Evolutionary conservation across 2,329 filamentous ascomycete genomes (phyloP).

Genomic region (Scedosporium dehoogii): DNA sequence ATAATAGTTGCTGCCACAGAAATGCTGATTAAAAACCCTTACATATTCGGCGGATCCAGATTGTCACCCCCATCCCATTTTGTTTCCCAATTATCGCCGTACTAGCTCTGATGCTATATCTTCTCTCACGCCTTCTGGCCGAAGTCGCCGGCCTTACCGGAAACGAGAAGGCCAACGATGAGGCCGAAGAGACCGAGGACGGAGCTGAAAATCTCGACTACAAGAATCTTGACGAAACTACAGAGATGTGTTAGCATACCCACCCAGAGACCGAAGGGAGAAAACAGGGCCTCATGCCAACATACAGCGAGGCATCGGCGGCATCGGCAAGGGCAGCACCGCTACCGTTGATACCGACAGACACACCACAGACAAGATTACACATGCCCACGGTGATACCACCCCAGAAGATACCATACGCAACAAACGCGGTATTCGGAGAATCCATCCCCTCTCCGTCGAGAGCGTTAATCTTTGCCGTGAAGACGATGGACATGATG

Average conservation of each 20-base stretch:
- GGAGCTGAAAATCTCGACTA: slow-evolving; percentile 98
- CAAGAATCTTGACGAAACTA: slow-evolving; percentile 96
- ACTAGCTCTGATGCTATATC: background rate
- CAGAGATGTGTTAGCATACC: background rate
- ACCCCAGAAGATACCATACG: slow-evolving; percentile 92
- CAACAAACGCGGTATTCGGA: slow-evolving; percentile 80
- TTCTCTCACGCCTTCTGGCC: background rate
- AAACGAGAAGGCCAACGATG: slow-evolving; percentile 85
- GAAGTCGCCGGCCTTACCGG: slow-evolving; percentile 74
- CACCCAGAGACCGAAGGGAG: background rate
- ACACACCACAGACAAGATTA: slow-evolving; percentile 91
- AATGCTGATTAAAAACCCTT: background rate
- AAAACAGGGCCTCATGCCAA: slow-evolving; percentile 13
- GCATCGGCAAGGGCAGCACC: slow-evolving; percentile 94
- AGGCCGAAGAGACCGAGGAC: slow-evolving; percentile 93
- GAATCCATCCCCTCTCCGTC: slow-evolving; percentile 57
- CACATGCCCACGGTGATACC: slow-evolving; percentile 91
- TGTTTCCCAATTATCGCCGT: background rate
- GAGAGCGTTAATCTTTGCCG: slow-evolving; percentile 68
- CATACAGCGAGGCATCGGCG: slow-evolving; percentile 79
- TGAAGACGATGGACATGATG: slow-evolving; percentile 99
- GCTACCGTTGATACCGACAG: slow-evolving; percentile 96
- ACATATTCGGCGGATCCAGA: background rate
- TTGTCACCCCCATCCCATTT: background rate
- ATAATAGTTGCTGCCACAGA: background rate